These are phyloP conservation scores for Ceratocystis ficicola DNA, from an alignment of 2,329 filamentous ascomycete genomes.

Conservation along the genomic window DNA sequence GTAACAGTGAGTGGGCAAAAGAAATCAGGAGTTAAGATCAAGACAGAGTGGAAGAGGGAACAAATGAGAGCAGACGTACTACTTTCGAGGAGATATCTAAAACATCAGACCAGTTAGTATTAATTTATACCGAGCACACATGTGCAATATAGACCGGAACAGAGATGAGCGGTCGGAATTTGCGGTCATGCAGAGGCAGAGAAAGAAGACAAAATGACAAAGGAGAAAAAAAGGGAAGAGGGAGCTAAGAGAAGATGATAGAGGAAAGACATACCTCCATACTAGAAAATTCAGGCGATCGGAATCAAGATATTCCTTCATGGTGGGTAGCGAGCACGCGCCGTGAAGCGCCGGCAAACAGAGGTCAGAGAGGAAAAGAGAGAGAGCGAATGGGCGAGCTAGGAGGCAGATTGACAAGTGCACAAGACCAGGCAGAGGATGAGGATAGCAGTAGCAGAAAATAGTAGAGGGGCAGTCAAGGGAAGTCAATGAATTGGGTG, in stretches of 20 bases:
- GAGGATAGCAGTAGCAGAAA: too few species aligned
- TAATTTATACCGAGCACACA: constrained; percentile 1
- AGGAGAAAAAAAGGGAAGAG: constrained; percentile 2
- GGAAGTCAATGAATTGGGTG: not conserved
- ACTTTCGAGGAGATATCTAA: constrained; percentile 49
- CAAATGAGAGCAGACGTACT: constrained; percentile 37
- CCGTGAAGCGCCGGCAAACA: constrained; percentile 7
- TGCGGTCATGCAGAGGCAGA: not conserved
- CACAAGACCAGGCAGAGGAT: too few species aligned
- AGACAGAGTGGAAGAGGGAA: not conserved
- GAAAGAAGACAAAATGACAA: not conserved
- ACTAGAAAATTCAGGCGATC: constrained; percentile 58
- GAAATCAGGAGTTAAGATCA: not conserved
- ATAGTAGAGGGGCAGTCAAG: not conserved
- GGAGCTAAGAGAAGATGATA: constrained; percentile 20
- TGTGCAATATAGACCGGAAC: not conserved
- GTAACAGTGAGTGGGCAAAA: too few species aligned
- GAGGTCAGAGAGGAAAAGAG: constrained; percentile 9
- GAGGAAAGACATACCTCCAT: constrained; percentile 47
- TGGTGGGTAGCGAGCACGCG: constrained; percentile 28
- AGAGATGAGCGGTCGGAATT: not conserved
- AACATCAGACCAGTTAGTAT: constrained; percentile 23
- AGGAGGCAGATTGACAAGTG: not conserved
- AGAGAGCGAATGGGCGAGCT: not conserved
- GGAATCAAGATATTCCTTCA: constrained; percentile 54